These are phyloP conservation scores for Trametes villosa DNA, from an alignment of 768 basidiomycete genomes.

Conservation along the genomic window DNA sequence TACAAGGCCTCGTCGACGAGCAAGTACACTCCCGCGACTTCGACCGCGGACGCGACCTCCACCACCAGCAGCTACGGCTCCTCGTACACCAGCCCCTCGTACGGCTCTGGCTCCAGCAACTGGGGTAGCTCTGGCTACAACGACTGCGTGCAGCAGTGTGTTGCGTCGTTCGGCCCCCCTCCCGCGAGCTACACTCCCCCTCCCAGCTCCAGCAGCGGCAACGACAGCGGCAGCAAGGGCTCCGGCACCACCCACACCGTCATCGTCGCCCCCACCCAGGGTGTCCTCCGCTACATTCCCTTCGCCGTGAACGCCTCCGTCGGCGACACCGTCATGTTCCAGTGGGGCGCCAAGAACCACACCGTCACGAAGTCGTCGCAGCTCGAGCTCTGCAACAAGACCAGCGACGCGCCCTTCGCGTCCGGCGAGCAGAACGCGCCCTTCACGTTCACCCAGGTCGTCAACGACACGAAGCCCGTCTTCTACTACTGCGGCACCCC, in stretches of 20 bases:
- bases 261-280: slow-evolving; percentile 77
- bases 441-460: slow-evolving; percentile 71
- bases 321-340: slow-evolving; percentile 76
- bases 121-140: slow-evolving; percentile 65
- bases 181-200: slow-evolving; percentile 34
- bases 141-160: slow-evolving; percentile 73
- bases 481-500: slow-evolving; percentile 79
- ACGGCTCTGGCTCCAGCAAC: slow-evolving; percentile 65
- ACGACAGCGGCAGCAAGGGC: slow-evolving; percentile 28
- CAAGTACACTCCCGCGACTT: background rate
- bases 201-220: slow-evolving; percentile 17
- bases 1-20: background rate
- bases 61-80: too few species aligned
- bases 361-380: slow-evolving; percentile 81
- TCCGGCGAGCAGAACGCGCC: slow-evolving; percentile 66
- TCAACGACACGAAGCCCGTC: slow-evolving; percentile 74
- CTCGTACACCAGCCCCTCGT: too few species aligned
- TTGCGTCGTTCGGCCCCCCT: slow-evolving; percentile 58
- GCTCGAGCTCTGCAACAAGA: slow-evolving; percentile 75
- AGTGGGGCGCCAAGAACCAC: slow-evolving; percentile 81
- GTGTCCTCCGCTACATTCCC: slow-evolving; percentile 76
- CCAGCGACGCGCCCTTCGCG: slow-evolving; percentile 58
- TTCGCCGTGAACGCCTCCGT: slow-evolving; percentile 76
- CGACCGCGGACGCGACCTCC: slow-evolving; percentile 13
- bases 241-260: slow-evolving; percentile 69